These are phyloP conservation scores for Odonthalia washingtoniensis DNA, from an alignment of 31 red algal genomes.

Conservation along the genomic window DNA sequence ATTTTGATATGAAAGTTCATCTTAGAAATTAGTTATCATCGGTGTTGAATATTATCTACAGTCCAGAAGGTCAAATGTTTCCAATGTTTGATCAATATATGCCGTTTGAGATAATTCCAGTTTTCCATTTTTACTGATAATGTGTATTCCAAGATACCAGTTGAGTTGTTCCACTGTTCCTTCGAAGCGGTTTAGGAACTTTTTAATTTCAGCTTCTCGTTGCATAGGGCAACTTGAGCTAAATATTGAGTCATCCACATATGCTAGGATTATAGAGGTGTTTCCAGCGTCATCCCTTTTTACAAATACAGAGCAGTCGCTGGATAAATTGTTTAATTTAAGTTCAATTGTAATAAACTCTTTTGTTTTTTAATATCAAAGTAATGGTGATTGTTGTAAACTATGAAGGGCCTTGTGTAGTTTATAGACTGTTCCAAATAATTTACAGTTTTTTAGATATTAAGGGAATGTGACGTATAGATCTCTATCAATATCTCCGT, in stretches of 20 bases:
- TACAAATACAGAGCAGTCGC: neutral
- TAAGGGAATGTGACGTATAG: neutral
- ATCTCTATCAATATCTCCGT: neutral
- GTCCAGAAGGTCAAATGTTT: neutral
- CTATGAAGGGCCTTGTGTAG: neutral
- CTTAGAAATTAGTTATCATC: neutral
- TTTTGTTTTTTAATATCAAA: neutral
- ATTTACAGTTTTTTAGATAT: neutral
- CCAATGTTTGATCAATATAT: neutral
- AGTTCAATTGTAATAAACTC: no score
- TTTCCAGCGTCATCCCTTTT: neutral
- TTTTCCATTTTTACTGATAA: neutral
- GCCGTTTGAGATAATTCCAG: neutral
- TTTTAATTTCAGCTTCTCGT: neutral
- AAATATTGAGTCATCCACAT: neutral
- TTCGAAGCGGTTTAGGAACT: neutral
- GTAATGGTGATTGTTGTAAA: neutral
- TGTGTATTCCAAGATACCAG: neutral
- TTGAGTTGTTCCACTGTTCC: neutral
- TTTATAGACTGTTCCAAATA: neutral
- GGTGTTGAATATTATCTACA: neutral
- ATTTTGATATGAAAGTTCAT: neutral
- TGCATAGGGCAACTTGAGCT: neutral
- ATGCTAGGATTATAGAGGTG: neutral
- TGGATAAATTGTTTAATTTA: no score